Percentiles rank a stretch among this genome's conserved stretches.
Conservation (phyloP, 768 basidiomycete species). For the Rhodotorula babjevae region DNA sequence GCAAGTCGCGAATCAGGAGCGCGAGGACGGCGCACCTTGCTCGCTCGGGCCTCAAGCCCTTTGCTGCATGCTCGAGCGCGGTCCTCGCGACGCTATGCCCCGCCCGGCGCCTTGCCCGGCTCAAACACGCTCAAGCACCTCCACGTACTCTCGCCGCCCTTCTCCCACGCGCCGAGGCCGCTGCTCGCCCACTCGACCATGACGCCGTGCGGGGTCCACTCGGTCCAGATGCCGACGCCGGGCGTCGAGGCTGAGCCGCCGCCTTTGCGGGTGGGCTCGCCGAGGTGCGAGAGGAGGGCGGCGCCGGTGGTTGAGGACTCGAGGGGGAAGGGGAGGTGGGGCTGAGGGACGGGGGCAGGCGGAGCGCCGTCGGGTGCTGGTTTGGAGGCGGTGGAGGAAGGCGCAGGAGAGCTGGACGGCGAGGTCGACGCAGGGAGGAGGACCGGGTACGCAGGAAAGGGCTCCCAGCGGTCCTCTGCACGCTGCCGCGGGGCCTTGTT, state of each 20-base stretch:
- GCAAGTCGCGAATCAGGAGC: too few relatives aligned
- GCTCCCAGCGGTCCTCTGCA: background rate
- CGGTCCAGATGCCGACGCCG: conserved; percentile 80
- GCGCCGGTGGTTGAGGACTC: conserved; percentile 61
- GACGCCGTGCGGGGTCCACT: conserved; percentile 74
- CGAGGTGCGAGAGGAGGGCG: conserved; percentile 67
- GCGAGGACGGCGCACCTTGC: too few relatives aligned
- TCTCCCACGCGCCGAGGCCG: conserved; percentile 81
- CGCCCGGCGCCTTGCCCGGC: background rate
- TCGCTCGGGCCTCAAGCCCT: too few relatives aligned
- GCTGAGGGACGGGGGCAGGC: too few relatives aligned
- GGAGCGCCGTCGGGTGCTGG: too few relatives aligned
- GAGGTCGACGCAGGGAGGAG: conserved; percentile 53
- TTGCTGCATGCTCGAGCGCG: too few relatives aligned
- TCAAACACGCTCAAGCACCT: conserved; percentile 61
- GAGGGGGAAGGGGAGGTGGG: conserved; percentile 14
- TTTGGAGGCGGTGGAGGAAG: too few relatives aligned
- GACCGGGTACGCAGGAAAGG: conserved; percentile 10
- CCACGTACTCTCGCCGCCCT: conserved; percentile 76
- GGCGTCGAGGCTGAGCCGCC: conserved; percentile 65
- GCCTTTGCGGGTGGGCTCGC: conserved; percentile 86
- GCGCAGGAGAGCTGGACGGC: conserved; percentile 68
- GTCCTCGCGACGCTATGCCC: too few relatives aligned
- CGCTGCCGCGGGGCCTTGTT: background rate
- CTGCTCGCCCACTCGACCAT: conserved; percentile 15